Evolutionary conservation across 371 early-diverging fungal genomes (phyloP), one percentile per base, ranked within the genome.

Genomic region (Syncephalastrum racemosum): DNA sequence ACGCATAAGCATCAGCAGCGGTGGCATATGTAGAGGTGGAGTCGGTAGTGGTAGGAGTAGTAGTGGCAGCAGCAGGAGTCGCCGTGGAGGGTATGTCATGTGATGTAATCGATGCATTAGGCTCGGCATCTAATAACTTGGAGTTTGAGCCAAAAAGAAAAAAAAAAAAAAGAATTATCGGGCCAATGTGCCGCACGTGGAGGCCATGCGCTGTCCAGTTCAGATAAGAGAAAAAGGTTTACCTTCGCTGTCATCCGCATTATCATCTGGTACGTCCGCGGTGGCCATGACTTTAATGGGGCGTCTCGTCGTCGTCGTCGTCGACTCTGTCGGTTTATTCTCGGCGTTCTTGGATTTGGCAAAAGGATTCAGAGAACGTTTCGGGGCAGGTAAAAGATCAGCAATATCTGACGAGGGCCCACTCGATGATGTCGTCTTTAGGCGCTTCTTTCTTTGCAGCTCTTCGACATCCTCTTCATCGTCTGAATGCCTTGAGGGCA

Each of bases 381-480:
- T 68, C 5, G 71, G 72, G 22, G 68, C 63, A 23, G 72, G 72
- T n/a, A 71, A 49, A 27, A 72, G 50, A 52, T 67, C 70, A 2
- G 72, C 68, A n/a, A 72, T 46, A 6, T 60, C 57, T 14, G 63
- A 27, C 2, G 53, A 61, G 10, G 53, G n/a, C 2, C 36, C 36
- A 31, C 36, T 14, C 15, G 56, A 6, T 3, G 64, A 48, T 13
- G 58, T 42, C 25, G 48, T 4, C 19, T 63, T 71, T 15, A 51
- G 23, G 41, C 64, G 66, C 42, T 70, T 70, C 22, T 42, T 49
- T 48, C 12, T 60, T 48, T 49, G 45, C 46, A 20, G 24, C 50
- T 63, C 54, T 41, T 64, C 65, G 19, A 60, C 63, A 4, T 59
- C 62, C n/a, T 64, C 66, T 6, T 70, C 64, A 14, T 59, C 50